A percentile compares a stretch with the other conserved stretches of the same genome.
Evolutionary conservation across 2,329 filamentous ascomycete genomes (phyloP).

Genomic region (Emergomyces africanus): DNA sequence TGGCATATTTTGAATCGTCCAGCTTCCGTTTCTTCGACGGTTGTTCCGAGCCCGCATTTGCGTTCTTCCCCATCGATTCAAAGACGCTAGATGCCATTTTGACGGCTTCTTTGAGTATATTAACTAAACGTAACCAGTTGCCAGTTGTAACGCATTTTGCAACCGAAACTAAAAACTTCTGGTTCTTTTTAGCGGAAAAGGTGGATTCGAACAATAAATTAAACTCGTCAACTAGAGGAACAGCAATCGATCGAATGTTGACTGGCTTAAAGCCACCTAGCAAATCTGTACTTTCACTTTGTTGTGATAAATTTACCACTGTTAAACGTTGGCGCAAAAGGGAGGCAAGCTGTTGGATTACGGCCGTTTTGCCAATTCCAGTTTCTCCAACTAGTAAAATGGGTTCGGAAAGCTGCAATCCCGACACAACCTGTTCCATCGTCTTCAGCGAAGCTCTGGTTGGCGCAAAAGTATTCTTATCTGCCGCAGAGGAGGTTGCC

Average conservation of each 20-base stretch:
- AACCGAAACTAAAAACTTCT: slow-evolving; percentile 70
- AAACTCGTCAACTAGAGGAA: slow-evolving; percentile 88
- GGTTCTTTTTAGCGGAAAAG: slow-evolving; percentile 78
- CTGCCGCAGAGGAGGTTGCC: slow-evolving; percentile 30
- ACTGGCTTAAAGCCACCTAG: slow-evolving; percentile 95
- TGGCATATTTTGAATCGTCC: slow-evolving; percentile 38
- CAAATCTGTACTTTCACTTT: slow-evolving; percentile 93
- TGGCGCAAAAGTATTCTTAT: slow-evolving; percentile 57
- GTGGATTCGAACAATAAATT: slow-evolving; percentile 78
- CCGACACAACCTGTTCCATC: slow-evolving; percentile 76
- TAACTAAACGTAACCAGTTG: slow-evolving; percentile 78
- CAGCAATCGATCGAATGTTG: slow-evolving; percentile 72
- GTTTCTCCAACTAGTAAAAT: slow-evolving; percentile 95
- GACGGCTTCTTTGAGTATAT: slow-evolving; percentile 77
- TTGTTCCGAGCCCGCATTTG: slow-evolving; percentile 41
- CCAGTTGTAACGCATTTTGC: slow-evolving; percentile 66
- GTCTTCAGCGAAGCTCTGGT: slow-evolving; percentile 74
- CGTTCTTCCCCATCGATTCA: slow-evolving; percentile 38
- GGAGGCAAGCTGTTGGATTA: slow-evolving; percentile 82
- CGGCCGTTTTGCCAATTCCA: slow-evolving; percentile 94
- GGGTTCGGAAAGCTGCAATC: slow-evolving; percentile 74
- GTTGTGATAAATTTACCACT: slow-evolving; percentile 92
- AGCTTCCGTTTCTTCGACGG: slow-evolving; percentile 59
- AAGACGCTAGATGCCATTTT: slow-evolving; percentile 71
- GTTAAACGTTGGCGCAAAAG: slow-evolving; percentile 75